Conservation (phyloP, 1,284 basidiomycete species). For the Wallemia hederae region DNA sequence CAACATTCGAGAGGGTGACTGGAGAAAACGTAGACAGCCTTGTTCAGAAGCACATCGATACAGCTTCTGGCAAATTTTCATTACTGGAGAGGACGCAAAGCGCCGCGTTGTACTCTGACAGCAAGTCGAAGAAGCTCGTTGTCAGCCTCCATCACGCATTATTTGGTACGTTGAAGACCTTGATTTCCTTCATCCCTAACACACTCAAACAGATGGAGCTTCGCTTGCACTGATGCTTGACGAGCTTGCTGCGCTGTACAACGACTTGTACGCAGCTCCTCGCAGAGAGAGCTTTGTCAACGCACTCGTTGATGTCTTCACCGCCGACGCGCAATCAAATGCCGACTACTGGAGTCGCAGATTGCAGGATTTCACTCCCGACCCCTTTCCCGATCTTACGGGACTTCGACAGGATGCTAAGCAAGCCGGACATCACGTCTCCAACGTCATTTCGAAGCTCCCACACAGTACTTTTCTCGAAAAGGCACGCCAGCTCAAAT, state of each 20-base stretch:
- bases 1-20: background rate
- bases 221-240: background rate
- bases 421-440: background rate
- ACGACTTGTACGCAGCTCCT: background rate
- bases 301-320: background rate
- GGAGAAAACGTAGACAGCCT: background rate
- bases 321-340: background rate
- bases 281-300: background rate
- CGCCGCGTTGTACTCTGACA: background rate
- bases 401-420: background rate
- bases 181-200: background rate
- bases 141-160: conserved; percentile 12
- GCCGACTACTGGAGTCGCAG: background rate
- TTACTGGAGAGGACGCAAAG: background rate
- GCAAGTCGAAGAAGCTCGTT: conserved; percentile 5
- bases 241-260: background rate
- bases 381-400: background rate
- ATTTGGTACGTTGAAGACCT: conserved; percentile 10
- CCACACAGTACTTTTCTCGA: background rate
- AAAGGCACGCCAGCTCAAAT: background rate
- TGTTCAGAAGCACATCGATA: background rate
- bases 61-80: background rate
- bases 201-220: background rate
- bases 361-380: background rate
- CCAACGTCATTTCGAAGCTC: background rate